A percentile compares a stretch with the other conserved stretches of the same genome.
phyloP scores from a whole-genome alignment of 768 basidiomycete species.

The Leccinum obscurum region DNA sequence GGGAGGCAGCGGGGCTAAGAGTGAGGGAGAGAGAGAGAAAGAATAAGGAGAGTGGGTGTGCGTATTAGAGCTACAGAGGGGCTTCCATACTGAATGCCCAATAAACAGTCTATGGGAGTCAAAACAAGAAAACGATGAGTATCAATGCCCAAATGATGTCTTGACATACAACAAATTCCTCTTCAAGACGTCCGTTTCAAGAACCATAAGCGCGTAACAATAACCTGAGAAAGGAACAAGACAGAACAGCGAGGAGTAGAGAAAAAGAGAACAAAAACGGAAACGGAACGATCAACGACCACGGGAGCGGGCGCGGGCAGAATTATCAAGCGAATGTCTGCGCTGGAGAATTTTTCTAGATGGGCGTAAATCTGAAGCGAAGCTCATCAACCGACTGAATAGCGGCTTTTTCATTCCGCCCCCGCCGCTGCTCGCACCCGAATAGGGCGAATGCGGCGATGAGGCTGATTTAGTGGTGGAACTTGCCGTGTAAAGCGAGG shows the following conservation, averaged over 20 bases:
- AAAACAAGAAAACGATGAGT: slow-evolving; percentile 9
- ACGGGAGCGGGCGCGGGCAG: slow-evolving; percentile 23
- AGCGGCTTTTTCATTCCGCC: slow-evolving; percentile 52
- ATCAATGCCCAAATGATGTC: slow-evolving; percentile 6
- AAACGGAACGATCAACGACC: slow-evolving; percentile 16
- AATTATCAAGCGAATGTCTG: slow-evolving; percentile 49
- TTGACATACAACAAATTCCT: slow-evolving; percentile 9
- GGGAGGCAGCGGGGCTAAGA: not conserved
- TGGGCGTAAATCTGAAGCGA: slow-evolving; percentile 47
- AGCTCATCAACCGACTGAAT: slow-evolving; percentile 59
- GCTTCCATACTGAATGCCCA: slow-evolving; percentile 20
- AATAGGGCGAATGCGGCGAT: slow-evolving; percentile 43
- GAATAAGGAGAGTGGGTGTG: slow-evolving; percentile 24
- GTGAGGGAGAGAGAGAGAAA: not conserved
- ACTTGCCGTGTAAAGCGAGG: slow-evolving; percentile 58
- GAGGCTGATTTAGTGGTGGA: slow-evolving; percentile 58
- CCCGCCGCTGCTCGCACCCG: slow-evolving; percentile 25
- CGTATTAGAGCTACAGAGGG: slow-evolving; percentile 31
- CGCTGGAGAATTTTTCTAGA: slow-evolving; percentile 44
- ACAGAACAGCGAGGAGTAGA: not conserved
- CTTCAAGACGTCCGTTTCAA: slow-evolving; percentile 4
- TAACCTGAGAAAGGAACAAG: slow-evolving; percentile 1
- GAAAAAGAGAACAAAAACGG: not conserved
- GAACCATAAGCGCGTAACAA: slow-evolving; percentile 9
- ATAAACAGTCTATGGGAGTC: slow-evolving; percentile 26